These are phyloP conservation scores for Hyphopichia wangnamkhiaoensis DNA, from an alignment of 1,139 yeast genomes.

Conservation along the genomic window DNA sequence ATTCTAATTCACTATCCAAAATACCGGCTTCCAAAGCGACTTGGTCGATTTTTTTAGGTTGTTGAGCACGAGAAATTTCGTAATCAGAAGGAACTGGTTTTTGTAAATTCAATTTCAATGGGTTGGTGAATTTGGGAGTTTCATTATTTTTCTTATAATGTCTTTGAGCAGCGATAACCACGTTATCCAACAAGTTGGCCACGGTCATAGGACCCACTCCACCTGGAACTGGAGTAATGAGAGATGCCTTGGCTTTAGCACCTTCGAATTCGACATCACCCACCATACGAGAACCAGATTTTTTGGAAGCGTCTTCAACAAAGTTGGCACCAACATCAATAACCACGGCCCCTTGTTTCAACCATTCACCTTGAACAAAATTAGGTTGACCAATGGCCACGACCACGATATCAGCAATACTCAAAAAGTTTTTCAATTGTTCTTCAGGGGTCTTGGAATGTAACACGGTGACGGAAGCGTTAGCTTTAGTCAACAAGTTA, in stretches of 20 bases:
- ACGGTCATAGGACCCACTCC: conserved; percentile 99
- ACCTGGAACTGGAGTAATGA: conserved; percentile 97
- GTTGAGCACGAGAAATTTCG: conserved; percentile 87
- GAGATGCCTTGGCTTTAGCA: conserved; percentile 65
- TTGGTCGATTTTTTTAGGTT: conserved; percentile 79
- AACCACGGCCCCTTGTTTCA: conserved; percentile 80
- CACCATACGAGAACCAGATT: conserved; percentile 82
- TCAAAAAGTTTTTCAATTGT: conserved; percentile 60
- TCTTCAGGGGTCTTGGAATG: conserved; percentile 70
- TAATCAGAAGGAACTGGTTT: conserved; percentile 93
- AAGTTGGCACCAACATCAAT: conserved; percentile 97
- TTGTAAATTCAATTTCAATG: conserved; percentile 64
- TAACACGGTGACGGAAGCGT: conserved; percentile 82
- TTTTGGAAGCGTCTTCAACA: conserved; percentile 70
- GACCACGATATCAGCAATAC: conserved; percentile 83
- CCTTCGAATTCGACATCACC: conserved; percentile 90
- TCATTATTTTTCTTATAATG: conserved; percentile 46
- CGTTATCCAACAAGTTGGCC: conserved; percentile 90
- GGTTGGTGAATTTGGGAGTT: conserved; percentile 54
- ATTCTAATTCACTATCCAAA: conserved; percentile 80
- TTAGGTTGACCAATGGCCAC: conserved; percentile 88
- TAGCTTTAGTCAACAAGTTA: conserved; percentile 70
- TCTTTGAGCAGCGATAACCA: conserved; percentile 73
- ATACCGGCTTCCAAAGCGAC: conserved; percentile 88
- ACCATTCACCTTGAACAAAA: conserved; percentile 86